Evolutionary conservation across 495 filamentous ascomycete genomes (phyloP).

Genomic region (Penicillium riverlandense): DNA sequence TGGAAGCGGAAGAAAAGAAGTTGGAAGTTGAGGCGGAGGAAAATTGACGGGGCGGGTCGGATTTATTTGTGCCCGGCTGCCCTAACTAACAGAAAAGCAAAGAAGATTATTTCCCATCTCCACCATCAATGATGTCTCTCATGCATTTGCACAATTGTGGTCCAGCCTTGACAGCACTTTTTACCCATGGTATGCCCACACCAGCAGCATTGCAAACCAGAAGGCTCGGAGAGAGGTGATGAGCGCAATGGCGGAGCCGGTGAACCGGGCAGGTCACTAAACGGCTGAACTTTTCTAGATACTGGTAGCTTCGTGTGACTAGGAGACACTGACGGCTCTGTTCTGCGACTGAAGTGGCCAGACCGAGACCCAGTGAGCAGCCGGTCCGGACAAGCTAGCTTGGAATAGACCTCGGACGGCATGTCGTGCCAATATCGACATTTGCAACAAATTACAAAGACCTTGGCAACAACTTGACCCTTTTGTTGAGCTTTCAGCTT

Average conservation of each 20-base stretch:
- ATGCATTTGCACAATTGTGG: constrained; percentile 59
- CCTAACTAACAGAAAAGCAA: background rate
- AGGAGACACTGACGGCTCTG: too few species aligned
- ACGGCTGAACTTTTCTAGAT: too few species aligned
- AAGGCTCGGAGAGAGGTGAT: constrained; percentile 42
- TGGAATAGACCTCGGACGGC: constrained; percentile 66
- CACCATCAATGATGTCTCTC: constrained; percentile 50
- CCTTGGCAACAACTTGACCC: constrained; percentile 56
- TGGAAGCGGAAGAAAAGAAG: background rate
- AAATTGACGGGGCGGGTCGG: background rate
- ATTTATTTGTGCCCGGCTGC: too few species aligned
- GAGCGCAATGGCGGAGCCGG: background rate
- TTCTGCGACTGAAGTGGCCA: background rate
- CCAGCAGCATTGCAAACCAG: constrained; percentile 66
- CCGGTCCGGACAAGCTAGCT: too few species aligned
- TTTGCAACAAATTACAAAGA: constrained; percentile 74
- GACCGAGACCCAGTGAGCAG: constrained; percentile 33
- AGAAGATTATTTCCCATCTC: background rate
- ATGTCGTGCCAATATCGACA: constrained; percentile 81
- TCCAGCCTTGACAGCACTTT: constrained; percentile 66
- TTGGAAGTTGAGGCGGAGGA: background rate
- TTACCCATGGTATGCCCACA: constrained; percentile 69
- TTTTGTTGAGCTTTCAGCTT: constrained; percentile 10
- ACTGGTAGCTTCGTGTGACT: too few species aligned
- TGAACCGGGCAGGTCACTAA: too few species aligned